Evolutionary conservation across 2,329 filamentous ascomycete genomes (phyloP).

Genomic region (Cladosporium sp.): DNA sequence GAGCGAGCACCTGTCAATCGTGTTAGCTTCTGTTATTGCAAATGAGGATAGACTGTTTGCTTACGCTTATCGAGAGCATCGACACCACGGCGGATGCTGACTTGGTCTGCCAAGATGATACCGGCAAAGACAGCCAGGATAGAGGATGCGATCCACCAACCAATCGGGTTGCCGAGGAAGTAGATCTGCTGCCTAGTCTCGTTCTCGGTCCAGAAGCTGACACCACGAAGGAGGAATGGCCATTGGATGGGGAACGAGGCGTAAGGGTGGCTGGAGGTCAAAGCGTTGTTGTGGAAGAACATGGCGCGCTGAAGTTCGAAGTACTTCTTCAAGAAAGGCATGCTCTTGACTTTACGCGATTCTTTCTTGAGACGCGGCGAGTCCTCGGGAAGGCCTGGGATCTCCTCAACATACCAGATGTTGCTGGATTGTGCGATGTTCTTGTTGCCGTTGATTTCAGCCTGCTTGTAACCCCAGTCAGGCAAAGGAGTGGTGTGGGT

Average conservation of each 20-base stretch:
- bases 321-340: constrained; percentile 92
- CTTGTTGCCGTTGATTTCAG: constrained; percentile 99
- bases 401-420: constrained; percentile 89
- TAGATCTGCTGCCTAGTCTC: constrained; percentile 96
- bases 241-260: constrained; percentile 92
- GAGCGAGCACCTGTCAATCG: constrained; percentile 68
- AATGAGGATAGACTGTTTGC: constrained; percentile 30
- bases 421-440: constrained; percentile 86
- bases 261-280: constrained; percentile 96
- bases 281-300: constrained; percentile 99
- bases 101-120: constrained; percentile 86
- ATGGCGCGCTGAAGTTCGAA: constrained; percentile 95
- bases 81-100: constrained; percentile 86
- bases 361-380: constrained; percentile 71
- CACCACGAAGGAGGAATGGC: constrained; percentile 94
- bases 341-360: constrained; percentile 70
- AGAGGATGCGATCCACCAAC: constrained; percentile 95
- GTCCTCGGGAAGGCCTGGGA: constrained; percentile 71
- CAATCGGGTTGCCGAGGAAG: constrained; percentile 93
- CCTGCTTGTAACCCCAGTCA: constrained; percentile 95
- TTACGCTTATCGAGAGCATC: constrained; percentile 91
- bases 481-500: constrained; percentile 93
- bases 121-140: constrained; percentile 90
- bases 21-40: not conserved
- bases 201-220: constrained; percentile 98